These are phyloP conservation scores for Penicillium robsamsonii DNA, from an alignment of 495 filamentous ascomycete species.

Conservation along the genomic window DNA sequence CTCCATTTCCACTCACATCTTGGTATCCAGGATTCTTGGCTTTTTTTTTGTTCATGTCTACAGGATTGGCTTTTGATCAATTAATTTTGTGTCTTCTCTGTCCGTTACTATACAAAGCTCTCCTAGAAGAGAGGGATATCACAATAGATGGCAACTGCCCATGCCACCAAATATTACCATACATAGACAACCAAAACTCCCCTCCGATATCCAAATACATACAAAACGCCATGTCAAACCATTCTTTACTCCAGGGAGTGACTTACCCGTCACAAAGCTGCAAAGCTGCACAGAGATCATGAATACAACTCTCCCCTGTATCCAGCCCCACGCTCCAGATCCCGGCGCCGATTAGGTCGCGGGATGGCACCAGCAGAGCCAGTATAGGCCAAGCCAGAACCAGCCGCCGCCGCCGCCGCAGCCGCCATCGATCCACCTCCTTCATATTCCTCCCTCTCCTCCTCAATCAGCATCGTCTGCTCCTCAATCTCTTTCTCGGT, in stretches of 20 bases:
- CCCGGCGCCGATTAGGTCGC: slow-evolving; percentile 33
- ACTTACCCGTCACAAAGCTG: background rate
- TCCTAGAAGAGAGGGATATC: slow-evolving; percentile 14
- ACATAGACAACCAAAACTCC: slow-evolving; percentile 19
- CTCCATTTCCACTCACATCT: background rate
- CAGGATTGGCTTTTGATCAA: background rate
- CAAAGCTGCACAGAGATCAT: slow-evolving; percentile 15
- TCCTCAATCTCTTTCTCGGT: slow-evolving; percentile 76
- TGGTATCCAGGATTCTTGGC: background rate
- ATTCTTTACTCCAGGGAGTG: background rate
- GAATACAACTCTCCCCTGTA: slow-evolving; percentile 44
- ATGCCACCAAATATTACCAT: background rate
- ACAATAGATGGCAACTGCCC: slow-evolving; percentile 8
- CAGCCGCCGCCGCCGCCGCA: slow-evolving; percentile 7
- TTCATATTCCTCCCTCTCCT: slow-evolving; percentile 45
- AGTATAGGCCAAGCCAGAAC: slow-evolving; percentile 6
- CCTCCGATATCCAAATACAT: background rate
- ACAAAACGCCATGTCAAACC: slow-evolving; percentile 2
- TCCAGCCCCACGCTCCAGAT: slow-evolving; percentile 44
- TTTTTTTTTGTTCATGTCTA: background rate
- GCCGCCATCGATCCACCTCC: slow-evolving; percentile 25
- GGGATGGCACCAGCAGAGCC: slow-evolving; percentile 28
- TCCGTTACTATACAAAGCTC: slow-evolving; percentile 6
- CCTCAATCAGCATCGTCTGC: slow-evolving; percentile 60
- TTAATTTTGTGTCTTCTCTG: background rate